Evolutionary conservation across 768 basidiomycete species (phyloP).

Genomic region (Mycena leptocephala): DNA sequence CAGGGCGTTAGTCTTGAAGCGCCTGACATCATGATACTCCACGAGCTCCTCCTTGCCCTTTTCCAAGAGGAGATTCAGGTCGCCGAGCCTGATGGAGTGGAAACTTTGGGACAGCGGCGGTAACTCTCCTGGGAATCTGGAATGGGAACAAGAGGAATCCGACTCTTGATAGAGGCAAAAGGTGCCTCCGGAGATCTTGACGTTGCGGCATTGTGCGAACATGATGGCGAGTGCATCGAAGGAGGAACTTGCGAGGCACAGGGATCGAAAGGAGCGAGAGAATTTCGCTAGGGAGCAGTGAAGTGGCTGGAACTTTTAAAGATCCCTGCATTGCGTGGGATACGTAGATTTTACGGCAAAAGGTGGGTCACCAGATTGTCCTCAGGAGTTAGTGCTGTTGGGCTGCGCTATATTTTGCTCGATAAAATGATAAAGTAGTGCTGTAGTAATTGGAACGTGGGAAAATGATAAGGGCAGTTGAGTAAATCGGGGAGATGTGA

Average conservation of each 20-base stretch:
- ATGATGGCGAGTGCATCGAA: not conserved
- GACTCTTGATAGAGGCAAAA: not conserved
- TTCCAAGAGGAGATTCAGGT: constrained; percentile 7
- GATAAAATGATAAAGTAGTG: too few relatives aligned
- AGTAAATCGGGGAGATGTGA: too few relatives aligned
- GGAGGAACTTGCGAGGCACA: not conserved
- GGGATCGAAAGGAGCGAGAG: not conserved
- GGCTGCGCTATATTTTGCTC: too few relatives aligned
- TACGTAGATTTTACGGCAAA: too few relatives aligned
- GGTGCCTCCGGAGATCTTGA: constrained; percentile 1
- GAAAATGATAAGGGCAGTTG: too few relatives aligned
- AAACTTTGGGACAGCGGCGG: not conserved
- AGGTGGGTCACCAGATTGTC: too few relatives aligned
- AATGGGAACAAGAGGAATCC: not conserved
- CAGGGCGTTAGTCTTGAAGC: not conserved
- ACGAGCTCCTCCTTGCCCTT: not conserved
- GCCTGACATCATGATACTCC: not conserved
- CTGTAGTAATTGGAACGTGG: too few relatives aligned
- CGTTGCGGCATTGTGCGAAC: not conserved
- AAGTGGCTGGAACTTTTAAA: too few relatives aligned
- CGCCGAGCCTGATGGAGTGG: not conserved
- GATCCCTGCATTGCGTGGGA: too few relatives aligned
- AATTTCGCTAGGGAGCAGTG: not conserved
- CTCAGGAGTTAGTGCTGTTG: too few relatives aligned
- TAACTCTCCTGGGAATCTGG: not conserved